Evolutionary conservation across 306 rosid species (phyloP).

Genomic region (Dryas alaskensis): DNA sequence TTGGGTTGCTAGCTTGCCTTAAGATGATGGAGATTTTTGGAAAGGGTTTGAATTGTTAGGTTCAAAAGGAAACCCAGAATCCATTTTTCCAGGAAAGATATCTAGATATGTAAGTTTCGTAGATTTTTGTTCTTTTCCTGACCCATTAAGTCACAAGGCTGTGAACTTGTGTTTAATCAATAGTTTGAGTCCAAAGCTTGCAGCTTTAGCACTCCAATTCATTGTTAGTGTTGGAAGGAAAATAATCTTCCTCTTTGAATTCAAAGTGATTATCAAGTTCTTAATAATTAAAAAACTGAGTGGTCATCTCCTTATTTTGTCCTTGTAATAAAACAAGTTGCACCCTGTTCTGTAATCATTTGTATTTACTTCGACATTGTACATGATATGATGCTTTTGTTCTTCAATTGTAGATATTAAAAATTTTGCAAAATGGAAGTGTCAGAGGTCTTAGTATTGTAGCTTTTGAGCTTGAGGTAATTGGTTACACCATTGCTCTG

Average conservation of each 20-base stretch:
- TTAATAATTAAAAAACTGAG: neutral
- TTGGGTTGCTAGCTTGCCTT: neutral
- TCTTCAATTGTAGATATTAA: conserved; percentile 54
- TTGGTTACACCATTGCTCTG: conserved; percentile 80
- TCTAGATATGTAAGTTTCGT: neutral
- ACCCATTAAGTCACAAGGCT: no score
- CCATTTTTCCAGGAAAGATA: neutral
- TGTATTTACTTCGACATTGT: neutral
- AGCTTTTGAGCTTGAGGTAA: conserved; percentile 81
- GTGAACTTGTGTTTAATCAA: neutral
- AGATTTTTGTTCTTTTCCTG: neutral
- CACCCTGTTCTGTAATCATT: neutral
- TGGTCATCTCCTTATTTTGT: neutral
- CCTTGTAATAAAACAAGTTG: neutral
- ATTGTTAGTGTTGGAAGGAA: neutral
- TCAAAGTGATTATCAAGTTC: neutral
- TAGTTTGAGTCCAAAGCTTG: neutral
- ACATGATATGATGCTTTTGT: neutral
- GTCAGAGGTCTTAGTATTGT: conserved; percentile 83
- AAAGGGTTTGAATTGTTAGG: neutral
- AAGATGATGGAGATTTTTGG: neutral
- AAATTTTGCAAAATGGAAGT: conserved; percentile 65
- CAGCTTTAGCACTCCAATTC: neutral
- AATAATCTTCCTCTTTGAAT: neutral
- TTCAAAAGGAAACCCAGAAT: neutral